A percentile compares a stretch with the other conserved stretches of the same genome.
Evolutionary conservation across 2,329 filamentous ascomycete species (phyloP).

Genomic region (Pseudophaeomoniella oleicola): DNA sequence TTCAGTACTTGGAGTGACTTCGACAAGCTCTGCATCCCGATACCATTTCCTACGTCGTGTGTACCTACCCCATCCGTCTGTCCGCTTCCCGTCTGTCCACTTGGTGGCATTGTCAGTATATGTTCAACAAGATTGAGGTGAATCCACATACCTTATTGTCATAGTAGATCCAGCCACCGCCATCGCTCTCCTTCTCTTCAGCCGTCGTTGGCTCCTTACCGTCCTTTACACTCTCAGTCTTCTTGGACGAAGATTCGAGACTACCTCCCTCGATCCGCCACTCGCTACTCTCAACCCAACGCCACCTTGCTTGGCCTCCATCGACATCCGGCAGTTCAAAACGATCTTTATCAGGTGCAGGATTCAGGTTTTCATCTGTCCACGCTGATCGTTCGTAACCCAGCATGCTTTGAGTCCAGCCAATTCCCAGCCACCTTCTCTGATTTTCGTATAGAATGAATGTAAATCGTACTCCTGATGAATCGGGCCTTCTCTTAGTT

Average conservation of each 20-base stretch:
- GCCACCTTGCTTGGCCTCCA: conserved; percentile 48
- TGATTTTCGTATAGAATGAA: conserved; percentile 97
- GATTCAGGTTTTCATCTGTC: conserved; percentile 91
- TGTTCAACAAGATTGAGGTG: background rate
- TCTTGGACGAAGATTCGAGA: conserved; percentile 10
- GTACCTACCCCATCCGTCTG: conserved; percentile 88
- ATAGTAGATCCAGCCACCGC: conserved; percentile 89
- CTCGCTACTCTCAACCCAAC: conserved; percentile 72
- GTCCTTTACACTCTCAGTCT: conserved; percentile 15
- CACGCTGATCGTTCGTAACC: conserved; percentile 80
- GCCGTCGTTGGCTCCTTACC: conserved; percentile 33
- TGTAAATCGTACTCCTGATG: conserved; percentile 81
- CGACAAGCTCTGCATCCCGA: conserved; percentile 87
- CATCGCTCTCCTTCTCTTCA: conserved; percentile 35
- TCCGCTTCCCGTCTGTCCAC: conserved; percentile 78
- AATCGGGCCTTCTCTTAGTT: conserved; percentile 28
- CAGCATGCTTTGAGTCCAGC: conserved; percentile 86
- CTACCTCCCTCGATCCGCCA: conserved; percentile 71
- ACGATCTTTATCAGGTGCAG: conserved; percentile 58
- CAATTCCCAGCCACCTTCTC: conserved; percentile 82
- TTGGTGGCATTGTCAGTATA: conserved; percentile 22
- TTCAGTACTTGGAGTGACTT: conserved; percentile 39
- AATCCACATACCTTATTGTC: conserved; percentile 66
- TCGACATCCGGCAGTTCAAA: conserved; percentile 56
- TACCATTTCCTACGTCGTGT: conserved; percentile 92